Evolutionary conservation across 257 asterid species (phyloP).

Genomic region (Mentha longifolia): DNA sequence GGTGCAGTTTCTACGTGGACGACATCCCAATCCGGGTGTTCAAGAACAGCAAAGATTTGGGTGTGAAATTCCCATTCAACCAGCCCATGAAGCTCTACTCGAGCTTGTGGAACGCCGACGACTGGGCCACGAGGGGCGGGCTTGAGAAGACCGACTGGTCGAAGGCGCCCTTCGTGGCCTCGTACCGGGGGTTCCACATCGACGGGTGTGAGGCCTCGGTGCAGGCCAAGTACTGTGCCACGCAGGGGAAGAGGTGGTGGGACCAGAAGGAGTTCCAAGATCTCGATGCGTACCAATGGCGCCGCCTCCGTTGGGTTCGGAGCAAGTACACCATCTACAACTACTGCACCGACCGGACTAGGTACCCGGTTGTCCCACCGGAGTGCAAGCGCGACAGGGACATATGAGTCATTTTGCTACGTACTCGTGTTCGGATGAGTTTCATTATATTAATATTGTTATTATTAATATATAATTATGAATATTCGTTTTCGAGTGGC

Average conservation of each 20-base stretch:
- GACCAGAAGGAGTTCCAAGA: conserved; percentile 73
- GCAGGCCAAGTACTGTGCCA: conserved; percentile 58
- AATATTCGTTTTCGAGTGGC: conserved; percentile 12
- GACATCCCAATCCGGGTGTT: conserved; percentile 69
- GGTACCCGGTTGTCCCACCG: conserved; percentile 47
- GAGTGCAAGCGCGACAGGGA: conserved; percentile 77
- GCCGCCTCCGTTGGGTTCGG: conserved; percentile 60
- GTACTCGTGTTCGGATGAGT: not conserved
- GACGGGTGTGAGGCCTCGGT: conserved; percentile 81
- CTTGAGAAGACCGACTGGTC: conserved; percentile 83
- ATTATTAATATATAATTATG: not conserved
- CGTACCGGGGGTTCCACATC: conserved; percentile 76
- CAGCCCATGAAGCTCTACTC: conserved; percentile 94
- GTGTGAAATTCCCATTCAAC: conserved; percentile 72
- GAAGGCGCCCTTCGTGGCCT: conserved; percentile 79
- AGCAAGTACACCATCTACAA: conserved; percentile 65
- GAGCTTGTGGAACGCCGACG: conserved; percentile 87
- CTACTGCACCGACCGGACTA: conserved; percentile 63
- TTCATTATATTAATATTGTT: not conserved
- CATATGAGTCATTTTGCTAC: conserved; percentile 25
- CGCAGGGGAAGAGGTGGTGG: conserved; percentile 80
- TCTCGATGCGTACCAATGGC: conserved; percentile 58
- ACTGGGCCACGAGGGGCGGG: conserved; percentile 88
- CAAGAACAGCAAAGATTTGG: conserved; percentile 67
- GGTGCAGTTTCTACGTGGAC: conserved; percentile 66